Base-by-base conservation (phyloP, 306 rosid species). In the Mucuna pruriens region DNA sequence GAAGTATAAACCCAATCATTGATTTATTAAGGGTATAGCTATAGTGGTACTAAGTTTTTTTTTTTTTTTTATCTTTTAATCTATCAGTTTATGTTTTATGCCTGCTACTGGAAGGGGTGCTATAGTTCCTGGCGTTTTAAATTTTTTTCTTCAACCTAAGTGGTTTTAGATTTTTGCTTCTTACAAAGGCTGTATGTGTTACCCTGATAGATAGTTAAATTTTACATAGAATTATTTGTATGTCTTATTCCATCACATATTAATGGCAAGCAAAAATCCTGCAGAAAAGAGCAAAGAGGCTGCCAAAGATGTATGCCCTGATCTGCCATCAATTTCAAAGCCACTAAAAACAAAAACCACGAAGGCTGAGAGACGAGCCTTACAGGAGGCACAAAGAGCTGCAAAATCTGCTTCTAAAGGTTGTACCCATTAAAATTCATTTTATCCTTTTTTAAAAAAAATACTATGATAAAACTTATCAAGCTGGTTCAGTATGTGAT, bases 361-460 rank as follows among this genome's bases (percentile, higher is more conserved):
- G 29, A 94, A 89, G 86, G 97, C 91, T 23, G 95, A 94, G 80
- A 92, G 95, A 66, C 92, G 94, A 19, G 93, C 97, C n/a, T 55
- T 90, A 81, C 98, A 94, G 82, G 97, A 94, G 82, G 94, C 95
- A 70, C 96, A 94, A 67, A 91, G 96, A 65, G 97, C 96, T 80
- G 93, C 91, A 48, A 94, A 94, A 88, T 90, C 87, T 74, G 81
- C 88, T n/a, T 78, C 90, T 20, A 94, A 89, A 88, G 98, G 97
- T 93, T 82, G 64, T 48, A 17, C 36, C 49, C 9, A 15, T 62
- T 68, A 49, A 39, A 46, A 64, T 60, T 70, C 23, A 38, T 63
- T 64, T 26, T 40, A 34, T 31, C 25, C 11, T 16, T 62, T 40
- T 8, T 29, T 29, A 1, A 29, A 29, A 29, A 29, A 29, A 29